A percentile compares a stretch with the other conserved stretches of the same genome.
Conservation (phyloP, 2,329 filamentous ascomycete species). For the Epichloe baconii region DNA sequence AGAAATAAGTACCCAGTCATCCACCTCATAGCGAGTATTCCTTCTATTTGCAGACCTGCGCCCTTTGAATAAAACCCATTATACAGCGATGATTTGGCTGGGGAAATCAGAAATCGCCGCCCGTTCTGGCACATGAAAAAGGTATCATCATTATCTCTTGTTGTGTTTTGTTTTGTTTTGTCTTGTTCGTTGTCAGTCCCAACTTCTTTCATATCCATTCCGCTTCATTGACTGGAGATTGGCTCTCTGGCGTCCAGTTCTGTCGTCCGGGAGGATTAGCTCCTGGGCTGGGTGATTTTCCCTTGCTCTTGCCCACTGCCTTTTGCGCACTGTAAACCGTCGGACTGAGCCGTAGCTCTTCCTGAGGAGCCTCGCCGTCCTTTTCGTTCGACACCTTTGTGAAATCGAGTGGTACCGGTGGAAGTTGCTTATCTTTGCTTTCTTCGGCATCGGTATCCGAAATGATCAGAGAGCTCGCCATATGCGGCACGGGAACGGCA, state of each 20-base stretch:
- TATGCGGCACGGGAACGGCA: background rate
- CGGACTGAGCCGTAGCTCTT: conserved; percentile 32
- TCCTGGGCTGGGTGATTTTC: background rate
- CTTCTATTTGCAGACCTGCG: too few relatives aligned
- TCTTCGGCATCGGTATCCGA: background rate
- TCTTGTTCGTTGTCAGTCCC: background rate
- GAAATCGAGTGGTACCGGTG: conserved; percentile 20
- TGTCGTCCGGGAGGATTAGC: background rate
- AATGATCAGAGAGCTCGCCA: background rate
- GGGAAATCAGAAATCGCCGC: too few relatives aligned
- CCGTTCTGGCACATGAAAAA: background rate
- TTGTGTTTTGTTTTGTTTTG: background rate
- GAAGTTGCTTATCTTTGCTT: conserved; percentile 11
- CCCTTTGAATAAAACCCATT: too few relatives aligned
- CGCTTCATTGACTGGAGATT: conserved; percentile 2
- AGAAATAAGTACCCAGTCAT: too few relatives aligned
- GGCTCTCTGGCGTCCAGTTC: background rate
- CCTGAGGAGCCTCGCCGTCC: background rate
- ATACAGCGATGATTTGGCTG: too few relatives aligned
- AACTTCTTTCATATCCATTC: conserved; percentile 9
- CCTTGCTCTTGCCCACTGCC: background rate
- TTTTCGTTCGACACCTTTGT: conserved; percentile 6
- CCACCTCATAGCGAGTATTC: too few relatives aligned
- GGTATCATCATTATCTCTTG: background rate
- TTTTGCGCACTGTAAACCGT: conserved; percentile 35